Base-by-base conservation (phyloP, 148 eudicot genomes). In the Diospyros kaki region DNA sequence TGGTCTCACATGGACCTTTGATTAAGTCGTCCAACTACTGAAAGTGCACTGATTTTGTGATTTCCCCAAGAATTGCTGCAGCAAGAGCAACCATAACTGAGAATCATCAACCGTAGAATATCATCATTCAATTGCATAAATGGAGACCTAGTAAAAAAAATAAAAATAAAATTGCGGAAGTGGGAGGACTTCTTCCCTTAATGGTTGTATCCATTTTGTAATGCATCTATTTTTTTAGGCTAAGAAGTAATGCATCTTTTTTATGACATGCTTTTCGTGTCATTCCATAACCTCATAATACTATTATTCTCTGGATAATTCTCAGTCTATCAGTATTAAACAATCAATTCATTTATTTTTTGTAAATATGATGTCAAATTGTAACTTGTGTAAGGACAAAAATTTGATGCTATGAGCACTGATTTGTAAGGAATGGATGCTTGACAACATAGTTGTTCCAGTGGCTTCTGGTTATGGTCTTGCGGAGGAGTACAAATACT, bases 401-500 rank as follows among this genome's bases (percentile, higher is more conserved):
- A 55, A 6, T 14, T 46, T 38, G 53, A 41, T 3, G 12, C 3
- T n/a, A 8, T n/a, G 15, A 50, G 3, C 40, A 2, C 53, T 73
- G 14, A 11, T 66, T 72, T 80, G 65, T 55, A 71, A 94, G 98
- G 97, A 79, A 58, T 90, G 94, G 98, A 81, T 89, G 87, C 85
- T 94, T 66, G 97, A 94, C 75, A 86, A 84, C 74, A 77, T 94
- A 50, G 92, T 94, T 45, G 98, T 92, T 82, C 94, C 97, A 12
- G 83, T 85, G 48, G 98, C 96, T 17, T 82, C 83, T 64, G 76
- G 81, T 58, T 92, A 85, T 80, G 97, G 96, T 44, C 83, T 94
- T 71, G 85, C 91, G 38, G 80, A 84, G 14, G 97, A 94, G 76
- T 94, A 92, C 75, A 75, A 84, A 43, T 94, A 94, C 79, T 87